Base-by-base conservation (phyloP, 108 stramenopile species). In the Mayamaea pseudoterrestris region DNA sequence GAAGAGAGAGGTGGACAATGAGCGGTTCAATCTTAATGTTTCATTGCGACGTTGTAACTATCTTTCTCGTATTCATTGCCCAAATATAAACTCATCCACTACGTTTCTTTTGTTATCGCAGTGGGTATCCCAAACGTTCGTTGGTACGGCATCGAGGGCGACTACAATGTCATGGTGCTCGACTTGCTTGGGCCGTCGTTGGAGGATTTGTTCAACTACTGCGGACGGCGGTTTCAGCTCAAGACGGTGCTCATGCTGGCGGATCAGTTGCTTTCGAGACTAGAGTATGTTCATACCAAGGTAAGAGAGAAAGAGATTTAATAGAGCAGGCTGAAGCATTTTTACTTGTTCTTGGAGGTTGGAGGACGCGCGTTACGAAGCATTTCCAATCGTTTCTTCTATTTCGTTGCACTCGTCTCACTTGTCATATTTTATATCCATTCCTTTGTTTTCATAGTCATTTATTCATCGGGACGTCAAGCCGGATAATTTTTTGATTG, bases 381-480 rank as follows among this genome's bases (percentile, higher is more conserved):
- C n/a, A n/a, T n/a, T n/a, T n/a, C n/a, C n/a, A n/a, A n/a, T n/a
- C n/a, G n/a, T n/a, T n/a, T n/a, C n/a, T n/a, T n/a, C n/a, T n/a
- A n/a, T n/a, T n/a, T n/a, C n/a, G n/a, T n/a, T n/a, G n/a, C n/a
- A n/a, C n/a, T n/a, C n/a, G n/a, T n/a, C n/a, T n/a, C n/a, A n/a
- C n/a, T n/a, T n/a, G n/a, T n/a, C n/a, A n/a, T n/a, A n/a, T n/a
- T n/a, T n/a, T n/a, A n/a, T n/a, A n/a, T n/a, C n/a, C n/a, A n/a
- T n/a, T n/a, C n/a, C n/a, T n/a, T n/a, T n/a, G n/a, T n/a, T n/a
- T n/a, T n/a, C n/a, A n/a, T n/a, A 99, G 76, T 83, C 80, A 30
- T 99, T 98, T 55, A 99, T 99, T 64, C 98, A 99, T 67, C 74
- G 98, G 6, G 98, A 99, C 60, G 96, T 99, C 46, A 99, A 99